Percentiles rank a stretch among this genome's conserved stretches.
phyloP scores from a whole-genome alignment of 2,329 filamentous ascomycete genomes.

The Penicillium glabrum region DNA sequence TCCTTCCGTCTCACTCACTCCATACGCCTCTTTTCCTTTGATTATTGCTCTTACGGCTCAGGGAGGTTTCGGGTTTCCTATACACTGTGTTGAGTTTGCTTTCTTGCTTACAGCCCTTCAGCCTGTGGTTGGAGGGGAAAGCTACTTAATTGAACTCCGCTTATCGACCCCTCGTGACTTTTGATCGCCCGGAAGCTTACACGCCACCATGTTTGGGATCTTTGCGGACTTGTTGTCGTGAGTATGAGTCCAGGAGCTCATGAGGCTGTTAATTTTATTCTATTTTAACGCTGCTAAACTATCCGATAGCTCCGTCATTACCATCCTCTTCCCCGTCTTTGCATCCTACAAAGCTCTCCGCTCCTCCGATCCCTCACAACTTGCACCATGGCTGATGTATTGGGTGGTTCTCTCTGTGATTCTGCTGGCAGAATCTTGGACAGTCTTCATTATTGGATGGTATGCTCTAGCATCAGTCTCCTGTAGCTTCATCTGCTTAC shows the following conservation, averaged over 20 bases:
- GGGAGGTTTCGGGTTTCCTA: not conserved
- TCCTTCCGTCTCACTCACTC: not conserved
- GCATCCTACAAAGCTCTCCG: slow-evolving; percentile 98
- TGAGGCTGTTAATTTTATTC: not conserved
- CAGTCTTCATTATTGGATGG: slow-evolving; percentile 83
- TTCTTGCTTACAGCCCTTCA: slow-evolving; percentile 1
- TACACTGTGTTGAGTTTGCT: not conserved
- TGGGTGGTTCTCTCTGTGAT: slow-evolving; percentile 89
- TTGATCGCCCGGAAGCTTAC: not conserved
- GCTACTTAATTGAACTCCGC: slow-evolving; percentile 5
- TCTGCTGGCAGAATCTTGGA: slow-evolving; percentile 81
- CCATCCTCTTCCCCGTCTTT: slow-evolving; percentile 92
- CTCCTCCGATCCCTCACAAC: slow-evolving; percentile 81
- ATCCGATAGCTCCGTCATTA: slow-evolving; percentile 69
- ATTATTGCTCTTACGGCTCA: not conserved
- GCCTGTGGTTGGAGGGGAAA: slow-evolving; percentile 11
- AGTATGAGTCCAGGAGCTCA: slow-evolving; percentile 34
- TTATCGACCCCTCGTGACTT: slow-evolving; percentile 10
- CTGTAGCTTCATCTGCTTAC: slow-evolving; percentile 1
- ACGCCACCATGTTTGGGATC: slow-evolving; percentile 69
- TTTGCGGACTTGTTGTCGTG: slow-evolving; percentile 77
- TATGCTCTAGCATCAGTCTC: slow-evolving; percentile 34
- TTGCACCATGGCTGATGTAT: slow-evolving; percentile 99
- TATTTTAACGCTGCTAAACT: not conserved
- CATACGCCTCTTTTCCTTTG: not conserved